phyloP scores from a whole-genome alignment of 495 filamentous ascomycete species.

The Trichodelitschia bisporula region DNA sequence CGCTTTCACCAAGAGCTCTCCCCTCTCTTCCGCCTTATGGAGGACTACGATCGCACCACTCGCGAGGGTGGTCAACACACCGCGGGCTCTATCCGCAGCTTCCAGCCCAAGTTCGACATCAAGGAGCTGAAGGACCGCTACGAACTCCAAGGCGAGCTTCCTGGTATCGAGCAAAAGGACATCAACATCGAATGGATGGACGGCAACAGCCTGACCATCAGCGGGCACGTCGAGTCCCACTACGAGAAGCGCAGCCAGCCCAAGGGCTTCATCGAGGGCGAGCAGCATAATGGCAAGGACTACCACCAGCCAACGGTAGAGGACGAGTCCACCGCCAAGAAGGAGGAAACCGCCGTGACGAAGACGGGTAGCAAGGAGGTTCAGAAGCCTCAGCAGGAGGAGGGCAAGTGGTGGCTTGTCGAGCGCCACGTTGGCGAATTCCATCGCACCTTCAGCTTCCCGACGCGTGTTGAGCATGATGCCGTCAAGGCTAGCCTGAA shows the following conservation, averaged over 20 bases:
- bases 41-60: constrained; percentile 35
- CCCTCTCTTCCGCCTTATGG: constrained; percentile 51
- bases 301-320: constrained; percentile 11
- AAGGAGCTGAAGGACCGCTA: constrained; percentile 41
- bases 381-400: constrained; percentile 4
- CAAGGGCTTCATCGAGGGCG: neutral
- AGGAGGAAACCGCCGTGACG: constrained; percentile 2
- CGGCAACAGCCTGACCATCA: constrained; percentile 45
- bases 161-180: constrained; percentile 55
- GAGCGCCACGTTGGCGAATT: constrained; percentile 70
- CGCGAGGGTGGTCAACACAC: constrained; percentile 6
- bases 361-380: constrained; percentile 9
- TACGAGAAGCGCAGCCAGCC: constrained; percentile 4
- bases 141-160: constrained; percentile 70
- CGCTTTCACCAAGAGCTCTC: constrained; percentile 28
- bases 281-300: constrained; percentile 4
- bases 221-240: constrained; percentile 33
- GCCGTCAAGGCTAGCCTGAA: constrained; percentile 47
- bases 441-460: constrained; percentile 55
- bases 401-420: constrained; percentile 46
- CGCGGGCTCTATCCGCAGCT: constrained; percentile 17
- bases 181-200: constrained; percentile 72
- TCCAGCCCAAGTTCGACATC: constrained; percentile 61
- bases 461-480: constrained; percentile 49
- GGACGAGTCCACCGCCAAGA: constrained; percentile 4